Conservation (phyloP, 495 filamentous ascomycete species). For the Penicillium alfredii region DNA sequence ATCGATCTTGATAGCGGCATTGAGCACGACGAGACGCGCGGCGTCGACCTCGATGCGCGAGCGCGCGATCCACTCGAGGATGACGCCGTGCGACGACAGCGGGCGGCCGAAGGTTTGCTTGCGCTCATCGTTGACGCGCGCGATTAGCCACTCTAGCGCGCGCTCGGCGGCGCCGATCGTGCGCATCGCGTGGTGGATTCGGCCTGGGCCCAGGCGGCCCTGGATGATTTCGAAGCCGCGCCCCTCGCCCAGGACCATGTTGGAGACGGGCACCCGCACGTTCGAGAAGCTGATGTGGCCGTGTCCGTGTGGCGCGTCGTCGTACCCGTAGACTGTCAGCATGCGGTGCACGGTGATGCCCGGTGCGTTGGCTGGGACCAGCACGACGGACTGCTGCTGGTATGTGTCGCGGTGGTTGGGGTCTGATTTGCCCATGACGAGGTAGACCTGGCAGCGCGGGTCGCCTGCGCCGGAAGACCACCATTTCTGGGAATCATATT, state of each 20-base stretch:
- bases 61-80: conserved; percentile 88
- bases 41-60: conserved; percentile 88
- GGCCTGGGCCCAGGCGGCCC: conserved; percentile 82
- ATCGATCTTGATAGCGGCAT: conserved; percentile 87
- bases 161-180: conserved; percentile 79
- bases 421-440: conserved; percentile 87
- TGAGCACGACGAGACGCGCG: conserved; percentile 77
- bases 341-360: conserved; percentile 81
- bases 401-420: conserved; percentile 66
- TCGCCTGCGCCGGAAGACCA: conserved; percentile 92
- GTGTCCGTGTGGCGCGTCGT: conserved; percentile 92
- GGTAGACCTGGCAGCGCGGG: conserved; percentile 80
- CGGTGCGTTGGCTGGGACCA: conserved; percentile 68
- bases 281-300: conserved; percentile 82
- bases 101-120: conserved; percentile 81
- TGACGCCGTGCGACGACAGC: conserved; percentile 77
- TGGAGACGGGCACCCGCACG: conserved; percentile 70
- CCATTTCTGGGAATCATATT: conserved; percentile 64
- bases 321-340: conserved; percentile 86
- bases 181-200: conserved; percentile 93
- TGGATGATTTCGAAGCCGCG: conserved; percentile 97
- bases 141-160: conserved; percentile 83
- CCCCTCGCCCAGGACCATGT: conserved; percentile 82
- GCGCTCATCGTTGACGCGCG: conserved; percentile 79
- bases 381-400: conserved; percentile 81